Evolutionary conservation across 129 eudicot genomes (phyloP).

Genomic region (Ambrosia artemisiifolia): DNA sequence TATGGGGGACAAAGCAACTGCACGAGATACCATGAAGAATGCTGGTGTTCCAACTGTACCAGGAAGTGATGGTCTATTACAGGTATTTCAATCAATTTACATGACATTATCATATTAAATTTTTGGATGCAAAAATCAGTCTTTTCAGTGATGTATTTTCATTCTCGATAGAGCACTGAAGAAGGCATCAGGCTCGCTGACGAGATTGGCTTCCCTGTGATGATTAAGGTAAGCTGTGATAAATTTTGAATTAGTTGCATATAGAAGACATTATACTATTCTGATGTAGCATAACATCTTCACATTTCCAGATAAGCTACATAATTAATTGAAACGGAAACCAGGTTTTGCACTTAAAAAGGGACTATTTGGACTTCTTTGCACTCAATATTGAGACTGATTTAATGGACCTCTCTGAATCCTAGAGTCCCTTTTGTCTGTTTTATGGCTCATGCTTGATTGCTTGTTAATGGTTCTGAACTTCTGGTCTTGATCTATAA

Average conservation of each 20-base stretch:
- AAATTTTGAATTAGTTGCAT: background rate
- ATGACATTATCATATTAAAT: background rate
- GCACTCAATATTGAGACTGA: background rate
- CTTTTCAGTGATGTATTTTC: background rate
- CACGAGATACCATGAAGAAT: conserved; percentile 97
- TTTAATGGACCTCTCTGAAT: background rate
- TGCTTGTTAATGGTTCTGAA: conserved; percentile 3
- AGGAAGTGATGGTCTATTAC: conserved; percentile 90
- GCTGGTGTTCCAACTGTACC: conserved; percentile 99
- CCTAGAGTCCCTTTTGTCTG: background rate
- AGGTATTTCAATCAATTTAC: conserved; percentile 39
- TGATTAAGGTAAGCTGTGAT: conserved; percentile 72
- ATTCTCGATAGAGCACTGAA: conserved; percentile 66
- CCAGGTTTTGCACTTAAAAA: background rate
- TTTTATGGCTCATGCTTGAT: background rate
- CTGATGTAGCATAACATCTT: background rate
- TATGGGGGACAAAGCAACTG: conserved; percentile 99
- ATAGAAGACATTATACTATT: background rate
- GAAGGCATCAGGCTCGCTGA: conserved; percentile 83
- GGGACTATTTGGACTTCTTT: background rate
- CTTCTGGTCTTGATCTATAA: background rate
- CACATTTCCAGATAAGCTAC: background rate
- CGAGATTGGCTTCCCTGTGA: conserved; percentile 89
- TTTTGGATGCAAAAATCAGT: background rate
- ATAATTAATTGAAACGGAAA: conserved; percentile 3